A percentile compares a stretch with the other conserved stretches of the same genome.
Evolutionary conservation across 495 filamentous ascomycete genomes (phyloP).

Genomic region (Aspergillus sclerotioniger): DNA sequence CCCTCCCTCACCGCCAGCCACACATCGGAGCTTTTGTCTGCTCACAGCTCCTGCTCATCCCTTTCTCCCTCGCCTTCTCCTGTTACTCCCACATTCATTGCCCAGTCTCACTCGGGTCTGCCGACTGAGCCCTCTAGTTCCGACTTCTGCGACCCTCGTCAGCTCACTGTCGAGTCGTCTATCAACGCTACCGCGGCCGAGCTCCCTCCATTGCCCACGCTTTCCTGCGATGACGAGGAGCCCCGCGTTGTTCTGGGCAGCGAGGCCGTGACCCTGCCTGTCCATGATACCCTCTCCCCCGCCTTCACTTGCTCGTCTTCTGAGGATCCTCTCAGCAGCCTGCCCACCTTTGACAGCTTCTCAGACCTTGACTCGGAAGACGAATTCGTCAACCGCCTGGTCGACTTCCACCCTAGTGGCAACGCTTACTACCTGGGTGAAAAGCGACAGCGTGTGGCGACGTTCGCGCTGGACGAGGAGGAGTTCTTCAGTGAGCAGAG

Average conservation of each 20-base stretch:
- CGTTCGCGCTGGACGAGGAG: slow-evolving; percentile 68
- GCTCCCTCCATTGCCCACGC: slow-evolving; percentile 66
- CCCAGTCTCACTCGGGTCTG: slow-evolving; percentile 59
- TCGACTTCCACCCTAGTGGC: slow-evolving; percentile 60
- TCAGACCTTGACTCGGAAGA: slow-evolving; percentile 93
- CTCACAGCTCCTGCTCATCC: slow-evolving; percentile 69
- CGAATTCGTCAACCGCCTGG: slow-evolving; percentile 76
- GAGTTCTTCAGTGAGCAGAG: slow-evolving; percentile 71
- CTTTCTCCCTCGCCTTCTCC: slow-evolving; percentile 77
- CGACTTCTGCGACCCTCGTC: slow-evolving; percentile 91
- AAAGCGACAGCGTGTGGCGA: slow-evolving; percentile 75
- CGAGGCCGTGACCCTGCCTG: slow-evolving; percentile 56
- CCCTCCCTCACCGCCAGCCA: slow-evolving; percentile 64
- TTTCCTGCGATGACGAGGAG: slow-evolving; percentile 71
- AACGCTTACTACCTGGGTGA: slow-evolving; percentile 64
- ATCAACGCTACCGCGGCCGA: slow-evolving; percentile 56
- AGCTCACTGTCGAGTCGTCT: slow-evolving; percentile 75
- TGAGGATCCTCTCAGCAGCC: slow-evolving; percentile 54
- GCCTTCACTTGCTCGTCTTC: slow-evolving; percentile 45
- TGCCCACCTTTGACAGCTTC: slow-evolving; percentile 77
- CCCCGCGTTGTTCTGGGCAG: slow-evolving; percentile 71
- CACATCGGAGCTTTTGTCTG: slow-evolving; percentile 70
- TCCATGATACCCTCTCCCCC: slow-evolving; percentile 48
- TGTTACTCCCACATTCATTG: slow-evolving; percentile 57
- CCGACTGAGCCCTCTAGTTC: slow-evolving; percentile 33